These are phyloP conservation scores for Suhomyces xylopsoci DNA, from an alignment of 805 yeast genomes.

Conservation along the genomic window DNA sequence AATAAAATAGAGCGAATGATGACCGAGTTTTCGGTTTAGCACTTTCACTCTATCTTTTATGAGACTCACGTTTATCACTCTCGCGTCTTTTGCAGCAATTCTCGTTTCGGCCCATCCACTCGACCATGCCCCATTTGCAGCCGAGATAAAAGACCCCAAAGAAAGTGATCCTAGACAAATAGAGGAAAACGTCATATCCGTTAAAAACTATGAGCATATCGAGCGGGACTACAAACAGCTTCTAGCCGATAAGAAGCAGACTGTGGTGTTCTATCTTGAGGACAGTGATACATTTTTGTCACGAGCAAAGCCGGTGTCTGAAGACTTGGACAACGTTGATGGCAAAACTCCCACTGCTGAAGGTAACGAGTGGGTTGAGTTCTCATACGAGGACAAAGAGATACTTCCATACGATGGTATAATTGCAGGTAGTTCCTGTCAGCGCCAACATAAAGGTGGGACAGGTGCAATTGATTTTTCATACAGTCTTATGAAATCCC, in stretches of 20 bases:
- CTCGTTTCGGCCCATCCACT: background rate
- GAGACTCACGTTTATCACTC: background rate
- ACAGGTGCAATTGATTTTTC: slow-evolving; percentile 8
- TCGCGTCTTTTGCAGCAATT: background rate
- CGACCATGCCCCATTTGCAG: background rate
- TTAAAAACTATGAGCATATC: background rate
- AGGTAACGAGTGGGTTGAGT: slow-evolving; percentile 8
- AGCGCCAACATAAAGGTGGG: slow-evolving; percentile 10
- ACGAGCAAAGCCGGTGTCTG: background rate
- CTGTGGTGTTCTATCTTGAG: background rate
- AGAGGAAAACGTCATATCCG: background rate
- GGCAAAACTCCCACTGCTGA: background rate
- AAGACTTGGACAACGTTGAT: background rate
- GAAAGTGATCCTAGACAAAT: background rate
- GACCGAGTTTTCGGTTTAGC: background rate
- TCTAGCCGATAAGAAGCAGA: background rate
- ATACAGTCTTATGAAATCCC: background rate
- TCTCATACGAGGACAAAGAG: slow-evolving; percentile 4
- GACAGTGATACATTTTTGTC: slow-evolving; percentile 3
- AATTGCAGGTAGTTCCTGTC: slow-evolving; percentile 11
- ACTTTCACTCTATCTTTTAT: background rate
- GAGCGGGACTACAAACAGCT: background rate
- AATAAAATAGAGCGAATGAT: background rate
- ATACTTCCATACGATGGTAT: slow-evolving; percentile 6
- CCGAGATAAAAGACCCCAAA: background rate